Base-by-base conservation (phyloP, 2,329 filamentous ascomycete species). In the Cladophialophora psammophila region DNA sequence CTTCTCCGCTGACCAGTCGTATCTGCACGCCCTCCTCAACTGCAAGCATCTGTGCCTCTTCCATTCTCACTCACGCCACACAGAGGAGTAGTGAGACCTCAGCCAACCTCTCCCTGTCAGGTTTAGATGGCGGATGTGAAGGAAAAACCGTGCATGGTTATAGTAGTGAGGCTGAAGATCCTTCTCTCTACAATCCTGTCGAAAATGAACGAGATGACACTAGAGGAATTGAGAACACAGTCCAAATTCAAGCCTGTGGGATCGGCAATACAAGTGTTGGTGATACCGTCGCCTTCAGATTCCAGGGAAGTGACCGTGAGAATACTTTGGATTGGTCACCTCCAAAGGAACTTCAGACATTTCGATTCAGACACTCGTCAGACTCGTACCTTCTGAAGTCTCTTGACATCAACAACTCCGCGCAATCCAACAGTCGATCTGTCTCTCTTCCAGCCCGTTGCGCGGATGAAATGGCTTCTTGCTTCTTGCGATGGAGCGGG, bases 401-500 rank as follows among this genome's bases (percentile, higher is more conserved):
- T 8, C 10, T 3, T 20, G 42, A 20, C 2, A 48, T 48, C 42
- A 7, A 48, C 36, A 10, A 48, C 32, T 8, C 31, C 42, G 4
- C 42, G 10, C n/a, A 18, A 3, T 7, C 18, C 3, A 38, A 38
- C n/a, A 20, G 20, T 48, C 15, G 31, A 38, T 12, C 18, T 12
- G 31, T 31, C 31, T 60, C 58, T 9, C 31, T 35, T 20, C 58
- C 31, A 20, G 20, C 35, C n/a, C 18, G 12, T 31, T 18, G 9
- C 42, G 13, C 52, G 26, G 18, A 38, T 18, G 7, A 15, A 8
- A 18, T 8, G 32, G 7, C 31, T 7, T 34, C 35, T 32, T 60
- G 31, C 58, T 60, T 60, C 58, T 38, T 52, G 8, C 26, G 15
- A 2, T 26, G 45, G 12, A 35, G 31, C 31, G 58, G 58, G 6